Percentiles rank a stretch among this genome's conserved stretches.
These are phyloP conservation scores for Melaleuca alternifolia DNA, from an alignment of 345 rosid genomes.

Conservation along the genomic window DNA sequence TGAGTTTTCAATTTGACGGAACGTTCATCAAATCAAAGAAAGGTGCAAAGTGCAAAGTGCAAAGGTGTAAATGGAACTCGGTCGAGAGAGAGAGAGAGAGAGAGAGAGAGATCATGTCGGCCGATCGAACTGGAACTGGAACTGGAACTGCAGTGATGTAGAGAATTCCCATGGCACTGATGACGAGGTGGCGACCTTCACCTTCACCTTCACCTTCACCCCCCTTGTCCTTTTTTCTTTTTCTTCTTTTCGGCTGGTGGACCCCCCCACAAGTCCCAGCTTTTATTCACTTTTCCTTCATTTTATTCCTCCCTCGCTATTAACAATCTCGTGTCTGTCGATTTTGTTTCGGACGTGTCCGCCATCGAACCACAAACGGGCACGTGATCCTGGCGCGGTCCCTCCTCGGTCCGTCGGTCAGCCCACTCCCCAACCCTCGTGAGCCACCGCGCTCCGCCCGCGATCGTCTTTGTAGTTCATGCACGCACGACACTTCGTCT, in stretches of 20 bases:
- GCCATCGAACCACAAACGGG: neutral
- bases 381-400: neutral
- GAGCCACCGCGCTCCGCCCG: neutral
- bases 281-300: neutral
- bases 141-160: neutral
- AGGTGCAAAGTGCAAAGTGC: neutral
- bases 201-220: neutral
- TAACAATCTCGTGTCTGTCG: neutral
- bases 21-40: neutral
- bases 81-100: neutral
- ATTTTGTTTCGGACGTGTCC: neutral
- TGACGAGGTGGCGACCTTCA: neutral
- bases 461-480: neutral
- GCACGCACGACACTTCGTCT: neutral
- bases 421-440: neutral
- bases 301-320: too few species aligned
- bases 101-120: neutral
- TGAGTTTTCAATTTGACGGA: neutral
- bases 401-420: neutral
- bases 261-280: neutral
- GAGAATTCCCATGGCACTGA: neutral
- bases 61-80: neutral
- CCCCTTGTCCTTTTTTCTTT: too few species aligned
- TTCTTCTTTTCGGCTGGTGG: neutral
- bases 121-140: neutral